Conservation (phyloP, 371 early-diverging fungal genomes). For the Mortierella sp. region DNA sequence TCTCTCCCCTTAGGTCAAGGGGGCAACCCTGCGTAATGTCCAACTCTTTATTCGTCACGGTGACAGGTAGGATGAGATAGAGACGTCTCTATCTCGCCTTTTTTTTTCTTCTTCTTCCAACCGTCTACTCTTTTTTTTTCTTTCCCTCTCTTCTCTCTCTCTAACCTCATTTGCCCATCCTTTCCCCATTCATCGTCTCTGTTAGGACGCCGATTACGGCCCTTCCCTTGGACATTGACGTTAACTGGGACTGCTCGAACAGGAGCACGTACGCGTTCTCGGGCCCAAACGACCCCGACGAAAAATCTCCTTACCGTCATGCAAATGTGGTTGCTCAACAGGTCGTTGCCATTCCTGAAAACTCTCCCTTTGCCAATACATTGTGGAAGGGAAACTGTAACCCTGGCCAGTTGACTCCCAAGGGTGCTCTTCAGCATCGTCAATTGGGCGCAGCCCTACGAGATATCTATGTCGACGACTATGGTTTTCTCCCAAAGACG, state of each 20-base stretch:
- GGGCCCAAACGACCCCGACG: conserved; percentile 14
- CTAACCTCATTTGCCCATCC: no score
- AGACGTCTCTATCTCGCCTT: conserved; percentile 3
- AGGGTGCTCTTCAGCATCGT: conserved; percentile 62
- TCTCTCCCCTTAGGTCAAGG: conserved; percentile 39
- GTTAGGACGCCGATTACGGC: conserved; percentile 25
- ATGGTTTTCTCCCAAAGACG: conserved; percentile 51
- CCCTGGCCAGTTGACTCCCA: conserved; percentile 60
- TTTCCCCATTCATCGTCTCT: background rate
- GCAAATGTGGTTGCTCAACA: conserved; percentile 39
- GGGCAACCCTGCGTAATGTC: conserved; percentile 34
- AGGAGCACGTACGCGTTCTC: conserved; percentile 40
- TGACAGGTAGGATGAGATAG: conserved; percentile 35
- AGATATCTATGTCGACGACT: conserved; percentile 62
- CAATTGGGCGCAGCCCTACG: conserved; percentile 58
- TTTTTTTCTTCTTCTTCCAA: background rate
- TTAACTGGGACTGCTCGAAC: conserved; percentile 48
- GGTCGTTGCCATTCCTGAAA: conserved; percentile 26
- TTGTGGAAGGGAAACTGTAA: conserved; percentile 47
- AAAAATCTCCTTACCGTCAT: conserved; percentile 32
- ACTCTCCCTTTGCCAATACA: conserved; percentile 28
- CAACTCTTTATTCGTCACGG: conserved; percentile 56
- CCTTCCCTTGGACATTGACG: conserved; percentile 26
- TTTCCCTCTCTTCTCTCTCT: no score
- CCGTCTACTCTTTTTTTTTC: background rate